Conservation (phyloP, 805 yeast species). For the Ogataea kodamae region DNA sequence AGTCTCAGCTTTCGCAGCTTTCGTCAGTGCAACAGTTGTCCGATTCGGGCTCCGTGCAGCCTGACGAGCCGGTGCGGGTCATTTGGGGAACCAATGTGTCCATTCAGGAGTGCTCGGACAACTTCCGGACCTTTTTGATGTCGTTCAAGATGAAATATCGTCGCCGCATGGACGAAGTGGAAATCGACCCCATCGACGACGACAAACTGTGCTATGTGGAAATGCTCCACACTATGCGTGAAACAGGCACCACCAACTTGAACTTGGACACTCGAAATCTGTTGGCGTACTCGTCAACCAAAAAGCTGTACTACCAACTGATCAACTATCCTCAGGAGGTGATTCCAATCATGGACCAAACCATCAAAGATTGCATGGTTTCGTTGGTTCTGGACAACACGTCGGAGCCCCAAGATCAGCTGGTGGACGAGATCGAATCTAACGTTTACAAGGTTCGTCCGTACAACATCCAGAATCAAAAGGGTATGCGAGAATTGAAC, state of each 20-base stretch:
- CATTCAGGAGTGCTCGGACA: slow-evolving; percentile 78
- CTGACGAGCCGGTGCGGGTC: slow-evolving; percentile 77
- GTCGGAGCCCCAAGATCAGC: slow-evolving; percentile 41
- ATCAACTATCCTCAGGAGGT: slow-evolving; percentile 95
- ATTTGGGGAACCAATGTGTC: slow-evolving; percentile 99
- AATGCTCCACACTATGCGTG: slow-evolving; percentile 69
- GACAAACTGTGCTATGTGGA: slow-evolving; percentile 72
- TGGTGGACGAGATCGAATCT: slow-evolving; percentile 68
- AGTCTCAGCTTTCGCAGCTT: slow-evolving; percentile 18
- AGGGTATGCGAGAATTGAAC: slow-evolving; percentile 88
- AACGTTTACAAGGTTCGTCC: slow-evolving; percentile 86
- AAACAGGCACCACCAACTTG: slow-evolving; percentile 74
- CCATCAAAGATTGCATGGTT: slow-evolving; percentile 85
- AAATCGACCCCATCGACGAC: slow-evolving; percentile 48
- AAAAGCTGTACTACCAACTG: slow-evolving; percentile 78
- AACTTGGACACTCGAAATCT: slow-evolving; percentile 82
- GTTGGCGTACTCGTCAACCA: slow-evolving; percentile 69
- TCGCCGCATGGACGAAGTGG: slow-evolving; percentile 43
- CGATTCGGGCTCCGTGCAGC: slow-evolving; percentile 32
- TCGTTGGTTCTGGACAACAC: slow-evolving; percentile 58
- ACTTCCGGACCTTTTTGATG: slow-evolving; percentile 79
- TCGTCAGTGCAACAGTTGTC: slow-evolving; percentile 24
- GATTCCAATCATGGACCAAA: slow-evolving; percentile 96
- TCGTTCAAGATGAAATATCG: slow-evolving; percentile 78
- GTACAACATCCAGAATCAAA: slow-evolving; percentile 65